A percentile compares a stretch with the other conserved stretches of the same genome.
Conservation (phyloP, 768 basidiomycete genomes). For the Rhodosporidiobolus odoratus region DNA sequence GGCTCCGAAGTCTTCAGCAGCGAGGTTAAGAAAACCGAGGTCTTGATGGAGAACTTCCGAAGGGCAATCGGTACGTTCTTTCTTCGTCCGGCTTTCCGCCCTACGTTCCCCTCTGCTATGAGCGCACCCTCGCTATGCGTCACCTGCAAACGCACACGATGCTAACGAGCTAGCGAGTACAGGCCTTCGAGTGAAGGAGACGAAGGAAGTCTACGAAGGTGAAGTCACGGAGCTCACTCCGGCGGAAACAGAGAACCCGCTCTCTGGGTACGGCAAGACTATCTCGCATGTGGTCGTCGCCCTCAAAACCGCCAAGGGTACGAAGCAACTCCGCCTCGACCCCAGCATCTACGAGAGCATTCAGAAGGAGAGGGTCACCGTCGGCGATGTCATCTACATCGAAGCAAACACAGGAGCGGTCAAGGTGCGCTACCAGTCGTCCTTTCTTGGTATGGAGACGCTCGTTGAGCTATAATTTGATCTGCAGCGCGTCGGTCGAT, state of each 20-base stretch:
- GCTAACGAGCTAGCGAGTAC: background rate
- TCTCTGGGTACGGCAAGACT: slow-evolving; percentile 96
- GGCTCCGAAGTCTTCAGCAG: slow-evolving; percentile 93
- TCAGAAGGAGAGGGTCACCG: slow-evolving; percentile 90
- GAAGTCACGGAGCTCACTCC: slow-evolving; percentile 97
- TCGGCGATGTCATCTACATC: slow-evolving; percentile 95
- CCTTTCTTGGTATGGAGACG: background rate
- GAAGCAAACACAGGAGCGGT: slow-evolving; percentile 91
- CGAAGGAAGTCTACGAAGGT: slow-evolving; percentile 97
- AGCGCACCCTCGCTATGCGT: no score
- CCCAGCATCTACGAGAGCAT: slow-evolving; percentile 96
- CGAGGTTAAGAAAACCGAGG: slow-evolving; percentile 99
- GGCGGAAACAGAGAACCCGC: slow-evolving; percentile 90
- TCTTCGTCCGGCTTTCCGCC: background rate
- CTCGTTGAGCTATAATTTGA: background rate
- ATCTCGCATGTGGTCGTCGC: slow-evolving; percentile 96
- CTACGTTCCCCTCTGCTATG: no score
- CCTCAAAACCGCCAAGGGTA: slow-evolving; percentile 87
- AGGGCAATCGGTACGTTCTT: slow-evolving; percentile 78
- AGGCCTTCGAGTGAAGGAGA: slow-evolving; percentile 98
- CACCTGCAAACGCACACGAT: no score
- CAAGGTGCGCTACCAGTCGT: slow-evolving; percentile 55
- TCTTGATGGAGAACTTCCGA: slow-evolving; percentile 87
- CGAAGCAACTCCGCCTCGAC: slow-evolving; percentile 88
- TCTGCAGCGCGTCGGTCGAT: slow-evolving; percentile 80